Conservation (phyloP, 1,284 basidiomycete genomes). For the Amylostereum chailletii region DNA sequence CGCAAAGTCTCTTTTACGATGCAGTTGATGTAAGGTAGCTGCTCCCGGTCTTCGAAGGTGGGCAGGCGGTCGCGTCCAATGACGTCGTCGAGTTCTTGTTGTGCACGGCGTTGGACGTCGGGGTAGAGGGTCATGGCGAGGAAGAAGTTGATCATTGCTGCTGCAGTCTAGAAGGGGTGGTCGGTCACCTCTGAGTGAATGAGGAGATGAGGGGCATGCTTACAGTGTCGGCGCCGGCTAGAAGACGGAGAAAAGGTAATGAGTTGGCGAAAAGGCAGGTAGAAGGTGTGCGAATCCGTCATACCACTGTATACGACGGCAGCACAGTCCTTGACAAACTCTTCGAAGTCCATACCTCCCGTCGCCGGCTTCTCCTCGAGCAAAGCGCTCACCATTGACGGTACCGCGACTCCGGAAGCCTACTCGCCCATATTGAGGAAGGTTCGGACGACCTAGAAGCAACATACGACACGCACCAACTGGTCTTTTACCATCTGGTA, state of each 20-base stretch:
- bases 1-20: conserved; percentile 34
- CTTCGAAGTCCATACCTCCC: neutral
- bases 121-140: conserved; percentile 30
- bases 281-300: neutral
- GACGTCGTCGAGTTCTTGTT: conserved; percentile 31
- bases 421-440: neutral
- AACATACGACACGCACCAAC: conserved; percentile 13
- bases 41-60: conserved; percentile 26
- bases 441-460: neutral
- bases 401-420: neutral
- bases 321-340: neutral
- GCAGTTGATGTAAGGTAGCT: conserved; percentile 31
- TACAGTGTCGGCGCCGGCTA: conserved; percentile 2
- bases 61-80: conserved; percentile 30
- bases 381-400: neutral
- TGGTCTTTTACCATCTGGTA: conserved; percentile 20
- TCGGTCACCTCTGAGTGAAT: neutral
- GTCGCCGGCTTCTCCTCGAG: neutral
- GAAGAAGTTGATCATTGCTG: conserved; percentile 22
- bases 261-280: neutral
- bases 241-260: neutral
- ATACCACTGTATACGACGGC: neutral
- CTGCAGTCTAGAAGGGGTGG: conserved; percentile 10
- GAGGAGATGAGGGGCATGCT: neutral
- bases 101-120: conserved; percentile 28